Conservation (phyloP, 2,329 filamentous ascomycete species). For the Alternaria sp. region DNA sequence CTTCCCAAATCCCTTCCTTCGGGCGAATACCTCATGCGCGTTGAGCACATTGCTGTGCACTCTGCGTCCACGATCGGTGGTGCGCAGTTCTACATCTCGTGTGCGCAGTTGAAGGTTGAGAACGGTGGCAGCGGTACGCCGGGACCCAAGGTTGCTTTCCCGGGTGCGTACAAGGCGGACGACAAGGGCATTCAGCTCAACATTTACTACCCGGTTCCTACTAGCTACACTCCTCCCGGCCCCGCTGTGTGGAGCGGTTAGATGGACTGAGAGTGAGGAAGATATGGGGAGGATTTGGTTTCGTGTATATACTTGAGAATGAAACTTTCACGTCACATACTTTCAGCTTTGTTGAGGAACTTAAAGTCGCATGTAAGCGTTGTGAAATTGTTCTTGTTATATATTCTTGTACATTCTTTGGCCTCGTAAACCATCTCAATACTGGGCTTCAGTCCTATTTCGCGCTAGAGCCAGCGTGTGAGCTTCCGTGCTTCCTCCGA, state of each 20-base stretch:
- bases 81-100: constrained; percentile 54
- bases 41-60: constrained; percentile 57
- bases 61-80: constrained; percentile 41
- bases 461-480: constrained; percentile 11
- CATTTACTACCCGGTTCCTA: constrained; percentile 35
- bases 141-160: constrained; percentile 47
- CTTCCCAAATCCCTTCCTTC: constrained; percentile 50
- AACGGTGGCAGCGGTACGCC: constrained; percentile 47
- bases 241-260: constrained; percentile 28
- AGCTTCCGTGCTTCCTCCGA: constrained; percentile 15
- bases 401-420: constrained; percentile 3
- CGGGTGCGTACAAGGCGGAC: constrained; percentile 42
- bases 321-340: neutral
- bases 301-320: neutral
- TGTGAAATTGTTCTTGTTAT: neutral
- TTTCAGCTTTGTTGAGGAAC: neutral
- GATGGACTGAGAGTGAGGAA: neutral
- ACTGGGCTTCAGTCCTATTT: neutral
- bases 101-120: constrained; percentile 53
- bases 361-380: neutral
- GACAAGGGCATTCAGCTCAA: constrained; percentile 37
- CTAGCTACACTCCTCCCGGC: constrained; percentile 27
- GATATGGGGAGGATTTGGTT: neutral
- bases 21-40: constrained; percentile 55
- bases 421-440: neutral